Conservation (phyloP, 2,329 filamentous ascomycete genomes). For the Botryotinia convoluta region DNA sequence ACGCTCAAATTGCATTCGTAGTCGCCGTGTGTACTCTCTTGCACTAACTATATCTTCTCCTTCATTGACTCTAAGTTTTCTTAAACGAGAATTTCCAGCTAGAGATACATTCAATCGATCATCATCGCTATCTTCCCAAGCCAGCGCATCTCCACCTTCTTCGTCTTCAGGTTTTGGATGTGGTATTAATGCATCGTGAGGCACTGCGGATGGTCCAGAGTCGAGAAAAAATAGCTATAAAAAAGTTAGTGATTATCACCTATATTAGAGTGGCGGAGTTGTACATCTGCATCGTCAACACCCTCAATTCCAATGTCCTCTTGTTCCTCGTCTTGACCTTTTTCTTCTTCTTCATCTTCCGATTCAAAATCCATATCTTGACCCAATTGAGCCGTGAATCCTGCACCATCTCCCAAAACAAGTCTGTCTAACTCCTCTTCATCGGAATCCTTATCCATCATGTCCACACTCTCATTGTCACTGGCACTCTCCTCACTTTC, state of each 20-base stretch:
- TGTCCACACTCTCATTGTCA: conserved; percentile 36
- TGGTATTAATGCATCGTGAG: conserved; percentile 29
- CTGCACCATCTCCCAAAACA: conserved; percentile 83
- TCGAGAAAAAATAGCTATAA: conserved; percentile 41
- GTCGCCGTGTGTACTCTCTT: conserved; percentile 75
- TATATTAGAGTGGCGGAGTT: conserved; percentile 14
- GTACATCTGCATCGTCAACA: conserved; percentile 67
- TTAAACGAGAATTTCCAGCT: conserved; percentile 68
- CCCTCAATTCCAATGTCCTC: conserved; percentile 57
- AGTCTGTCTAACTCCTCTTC: conserved; percentile 85
- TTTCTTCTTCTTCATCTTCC: conserved; percentile 29
- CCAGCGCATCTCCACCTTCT: conserved; percentile 50
- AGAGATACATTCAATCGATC: conserved; percentile 83
- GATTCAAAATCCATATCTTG: conserved; percentile 44
- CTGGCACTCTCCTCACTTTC: conserved; percentile 26
- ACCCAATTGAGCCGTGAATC: conserved; percentile 74
- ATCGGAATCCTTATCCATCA: conserved; percentile 70
- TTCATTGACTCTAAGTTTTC: conserved; percentile 79
- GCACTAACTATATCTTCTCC: conserved; percentile 84
- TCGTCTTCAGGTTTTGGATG: conserved; percentile 36
- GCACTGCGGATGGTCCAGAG: conserved; percentile 37
- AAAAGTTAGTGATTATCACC: conserved; percentile 19
- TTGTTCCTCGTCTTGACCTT: conserved; percentile 43
- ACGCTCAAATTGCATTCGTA: conserved; percentile 72
- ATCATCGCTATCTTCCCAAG: conserved; percentile 96